Evolutionary conservation across 805 yeast species (phyloP).

Genomic region (Limtongozyma cylindracea): DNA sequence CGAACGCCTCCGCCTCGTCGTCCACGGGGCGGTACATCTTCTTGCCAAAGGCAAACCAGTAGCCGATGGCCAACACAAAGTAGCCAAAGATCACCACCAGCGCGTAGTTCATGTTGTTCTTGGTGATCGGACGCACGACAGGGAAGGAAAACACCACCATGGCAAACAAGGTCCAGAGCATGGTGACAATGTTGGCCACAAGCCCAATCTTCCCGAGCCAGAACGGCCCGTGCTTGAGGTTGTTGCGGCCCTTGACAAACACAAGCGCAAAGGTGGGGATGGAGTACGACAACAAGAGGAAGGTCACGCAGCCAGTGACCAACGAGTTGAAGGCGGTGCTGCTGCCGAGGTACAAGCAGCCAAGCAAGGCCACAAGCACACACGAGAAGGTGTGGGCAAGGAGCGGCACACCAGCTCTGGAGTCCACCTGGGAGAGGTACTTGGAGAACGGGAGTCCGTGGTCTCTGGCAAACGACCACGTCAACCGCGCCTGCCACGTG

Average conservation of each 20-base stretch:
- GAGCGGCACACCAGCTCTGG: constrained; percentile 12
- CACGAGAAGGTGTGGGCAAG: constrained; percentile 14
- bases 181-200: constrained; percentile 9
- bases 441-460: constrained; percentile 16
- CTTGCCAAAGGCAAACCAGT: constrained; percentile 17
- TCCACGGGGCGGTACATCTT: constrained; percentile 9
- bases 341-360: constrained; percentile 11
- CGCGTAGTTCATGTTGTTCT: constrained; percentile 8
- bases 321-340: constrained; percentile 15
- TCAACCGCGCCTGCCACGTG: constrained; percentile 17
- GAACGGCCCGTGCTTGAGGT: constrained; percentile 14
- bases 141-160: constrained; percentile 14
- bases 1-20: no score
- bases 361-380: constrained; percentile 10
- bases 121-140: constrained; percentile 6
- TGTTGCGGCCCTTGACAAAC: constrained; percentile 11
- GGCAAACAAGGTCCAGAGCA: constrained; percentile 12
- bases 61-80: constrained; percentile 8
- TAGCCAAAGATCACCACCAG: constrained; percentile 7
- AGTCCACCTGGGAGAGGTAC: constrained; percentile 11
- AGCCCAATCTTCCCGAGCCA: constrained; percentile 14
- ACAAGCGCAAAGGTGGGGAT: constrained; percentile 12
- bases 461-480: constrained; percentile 18
- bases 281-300: constrained; percentile 10
- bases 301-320: constrained; percentile 12